Base-by-base conservation (phyloP, 176 grass and related monocot genomes). In the Phoenix dactylifera region DNA sequence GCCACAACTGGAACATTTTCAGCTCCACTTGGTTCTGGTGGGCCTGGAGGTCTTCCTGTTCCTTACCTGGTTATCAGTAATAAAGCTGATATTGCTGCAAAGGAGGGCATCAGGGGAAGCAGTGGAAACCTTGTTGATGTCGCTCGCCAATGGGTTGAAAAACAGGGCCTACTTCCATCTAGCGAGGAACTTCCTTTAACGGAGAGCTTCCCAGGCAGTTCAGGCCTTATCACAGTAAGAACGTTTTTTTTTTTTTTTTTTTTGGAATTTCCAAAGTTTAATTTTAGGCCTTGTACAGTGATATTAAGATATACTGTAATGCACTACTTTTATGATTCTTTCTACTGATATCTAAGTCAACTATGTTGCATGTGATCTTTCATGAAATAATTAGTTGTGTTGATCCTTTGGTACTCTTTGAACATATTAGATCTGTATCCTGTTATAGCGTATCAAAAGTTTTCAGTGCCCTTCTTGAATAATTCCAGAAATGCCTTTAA, bases 51-150 rank as follows among this genome's bases (percentile, higher is more conserved):
- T 24, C 81, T 92, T 73, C 88, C 87, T n/a, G 93, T 98, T 63
- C 93, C 93, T 55, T 98, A 92, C 53, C 59, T 98, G 70, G 84
- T 98, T 60, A 89, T 98, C 29, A 71, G 84, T 55, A 98, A 98
- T 75, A 92, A 98, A 77, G 82, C 73, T 54, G 84, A 98, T 74
- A 52, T 92, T 22, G 52, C 76, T 61, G 74, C 81, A 12, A 86
- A 52, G 53, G 87, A 88, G 58, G 84, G 84, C 26, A 55, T 59
- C 58, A 80, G 76, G 79, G 67, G 70, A 72, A 98, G 82, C 74
- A 86, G 79, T 18, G 93, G 93, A 25, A 89, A 82, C 75, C 82
- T 92, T 35, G 82, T 98, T 58, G 84, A 89, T 85, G 63, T 79
- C 2, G 16, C 53, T 55, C 15, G 53, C 18, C 53, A 55, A 18